phyloP scores from a whole-genome alignment of 108 stramenopile species.

The Poteriospumella lacustris region DNA sequence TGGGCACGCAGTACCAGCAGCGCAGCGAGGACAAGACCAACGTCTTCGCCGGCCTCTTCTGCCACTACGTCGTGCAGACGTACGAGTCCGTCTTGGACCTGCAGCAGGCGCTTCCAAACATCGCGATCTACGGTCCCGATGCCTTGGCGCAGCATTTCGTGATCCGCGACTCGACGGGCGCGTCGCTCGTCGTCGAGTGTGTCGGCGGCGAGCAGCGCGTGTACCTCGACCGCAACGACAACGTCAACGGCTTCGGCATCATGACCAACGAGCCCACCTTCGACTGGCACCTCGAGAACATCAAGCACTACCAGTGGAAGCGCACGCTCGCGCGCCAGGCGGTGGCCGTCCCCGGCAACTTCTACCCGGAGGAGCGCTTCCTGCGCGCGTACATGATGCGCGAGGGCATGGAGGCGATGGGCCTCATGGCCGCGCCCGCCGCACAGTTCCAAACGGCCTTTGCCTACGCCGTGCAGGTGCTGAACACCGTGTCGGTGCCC shows the following conservation, averaged over 20 bases:
- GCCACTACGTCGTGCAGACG: background rate
- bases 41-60: background rate
- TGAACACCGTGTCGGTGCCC: background rate
- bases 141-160: background rate
- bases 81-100: background rate
- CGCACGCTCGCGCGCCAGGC: background rate
- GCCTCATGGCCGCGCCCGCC: background rate
- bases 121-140: background rate
- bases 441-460: background rate
- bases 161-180: background rate
- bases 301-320: background rate
- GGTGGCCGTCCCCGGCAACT: background rate
- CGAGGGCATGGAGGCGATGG: background rate
- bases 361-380: background rate
- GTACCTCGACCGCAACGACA: background rate
- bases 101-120: background rate
- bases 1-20: background rate
- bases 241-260: background rate
- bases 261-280: constrained; percentile 20
- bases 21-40: background rate
- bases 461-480: background rate
- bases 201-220: background rate
- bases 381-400: background rate
- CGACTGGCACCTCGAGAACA: background rate
- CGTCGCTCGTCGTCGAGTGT: background rate